Evolutionary conservation across 2,329 filamentous ascomycete species (phyloP).

Genomic region (Calonectria ilicicola): DNA sequence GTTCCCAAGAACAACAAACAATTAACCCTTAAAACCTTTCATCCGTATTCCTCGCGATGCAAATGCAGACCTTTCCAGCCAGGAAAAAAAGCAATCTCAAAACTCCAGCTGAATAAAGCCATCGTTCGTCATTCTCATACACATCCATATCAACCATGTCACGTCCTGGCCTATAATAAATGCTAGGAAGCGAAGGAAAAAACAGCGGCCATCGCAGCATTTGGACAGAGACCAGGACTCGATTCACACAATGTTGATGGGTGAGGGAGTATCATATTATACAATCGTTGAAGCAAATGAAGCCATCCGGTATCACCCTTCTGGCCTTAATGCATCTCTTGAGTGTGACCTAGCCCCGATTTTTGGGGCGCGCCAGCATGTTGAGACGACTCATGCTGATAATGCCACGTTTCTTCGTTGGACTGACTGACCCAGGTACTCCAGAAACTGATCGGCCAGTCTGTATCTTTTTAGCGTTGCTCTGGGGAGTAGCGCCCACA

Average conservation of each 20-base stretch:
- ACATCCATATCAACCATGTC: slow-evolving; percentile 16
- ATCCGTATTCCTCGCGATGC: slow-evolving; percentile 25
- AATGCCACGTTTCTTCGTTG: slow-evolving; percentile 64
- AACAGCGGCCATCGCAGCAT: slow-evolving; percentile 5
- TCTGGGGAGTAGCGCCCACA: slow-evolving; percentile 48
- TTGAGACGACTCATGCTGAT: slow-evolving; percentile 71
- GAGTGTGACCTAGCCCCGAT: slow-evolving; percentile 55
- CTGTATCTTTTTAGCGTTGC: slow-evolving; percentile 51
- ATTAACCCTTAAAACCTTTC: slow-evolving; percentile 27
- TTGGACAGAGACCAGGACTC: not conserved
- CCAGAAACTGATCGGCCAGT: slow-evolving; percentile 39
- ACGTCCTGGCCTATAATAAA: not conserved
- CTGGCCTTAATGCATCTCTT: slow-evolving; percentile 1
- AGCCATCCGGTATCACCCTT: not conserved
- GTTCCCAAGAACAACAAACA: slow-evolving; percentile 27
- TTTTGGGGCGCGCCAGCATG: slow-evolving; percentile 71
- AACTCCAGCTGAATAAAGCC: slow-evolving; percentile 43
- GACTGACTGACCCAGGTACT: slow-evolving; percentile 50
- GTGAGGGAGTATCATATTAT: slow-evolving; percentile 34
- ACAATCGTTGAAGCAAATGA: slow-evolving; percentile 28
- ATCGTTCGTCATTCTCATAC: slow-evolving; percentile 34
- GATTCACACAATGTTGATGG: slow-evolving; percentile 10
- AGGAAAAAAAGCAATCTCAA: slow-evolving; percentile 42
- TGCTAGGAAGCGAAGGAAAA: not conserved
- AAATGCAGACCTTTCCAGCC: slow-evolving; percentile 34